Conservation (phyloP, 768 basidiomycete species). For the Multifurca ochricompacta region DNA sequence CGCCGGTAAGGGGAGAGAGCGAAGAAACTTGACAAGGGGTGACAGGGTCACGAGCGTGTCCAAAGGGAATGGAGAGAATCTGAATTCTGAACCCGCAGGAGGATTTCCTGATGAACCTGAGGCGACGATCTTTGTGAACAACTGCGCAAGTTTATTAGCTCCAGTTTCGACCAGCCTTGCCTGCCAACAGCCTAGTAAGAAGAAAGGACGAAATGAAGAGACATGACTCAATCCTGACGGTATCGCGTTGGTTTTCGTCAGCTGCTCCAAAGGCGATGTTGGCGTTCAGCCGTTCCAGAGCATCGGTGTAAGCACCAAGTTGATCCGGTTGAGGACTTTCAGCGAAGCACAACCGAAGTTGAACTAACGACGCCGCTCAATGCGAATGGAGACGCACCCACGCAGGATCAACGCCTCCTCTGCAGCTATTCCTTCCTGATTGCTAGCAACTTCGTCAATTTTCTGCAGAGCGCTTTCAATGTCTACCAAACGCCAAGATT, state of each 20-base stretch:
- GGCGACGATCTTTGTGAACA: conserved; percentile 84
- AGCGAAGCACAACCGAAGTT: background rate
- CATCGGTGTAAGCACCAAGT: conserved; percentile 58
- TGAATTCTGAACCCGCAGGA: conserved; percentile 50
- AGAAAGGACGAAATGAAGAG: background rate
- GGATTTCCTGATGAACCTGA: conserved; percentile 76
- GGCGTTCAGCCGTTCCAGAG: conserved; percentile 69
- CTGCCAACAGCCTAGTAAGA: conserved; percentile 25
- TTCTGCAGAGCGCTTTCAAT: conserved; percentile 72
- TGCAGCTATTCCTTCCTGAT: conserved; percentile 63
- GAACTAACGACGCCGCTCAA: background rate
- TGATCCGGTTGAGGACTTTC: conserved; percentile 64
- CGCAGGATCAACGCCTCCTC: conserved; percentile 75
- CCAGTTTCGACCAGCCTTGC: conserved; percentile 77
- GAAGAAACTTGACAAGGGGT: conserved; percentile 62
- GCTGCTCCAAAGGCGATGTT: conserved; percentile 68
- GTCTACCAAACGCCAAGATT: conserved; percentile 36
- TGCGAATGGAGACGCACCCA: conserved; percentile 41
- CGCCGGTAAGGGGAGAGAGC: conserved; percentile 63
- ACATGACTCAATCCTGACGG: conserved; percentile 26
- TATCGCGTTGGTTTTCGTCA: conserved; percentile 47
- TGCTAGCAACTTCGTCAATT: conserved; percentile 72
- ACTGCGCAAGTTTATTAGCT: conserved; percentile 69
- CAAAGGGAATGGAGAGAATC: conserved; percentile 47
- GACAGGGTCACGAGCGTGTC: conserved; percentile 44